Evolutionary conservation across 2,329 filamentous ascomycete species (phyloP).

Genomic region (Cadophora sp.): DNA sequence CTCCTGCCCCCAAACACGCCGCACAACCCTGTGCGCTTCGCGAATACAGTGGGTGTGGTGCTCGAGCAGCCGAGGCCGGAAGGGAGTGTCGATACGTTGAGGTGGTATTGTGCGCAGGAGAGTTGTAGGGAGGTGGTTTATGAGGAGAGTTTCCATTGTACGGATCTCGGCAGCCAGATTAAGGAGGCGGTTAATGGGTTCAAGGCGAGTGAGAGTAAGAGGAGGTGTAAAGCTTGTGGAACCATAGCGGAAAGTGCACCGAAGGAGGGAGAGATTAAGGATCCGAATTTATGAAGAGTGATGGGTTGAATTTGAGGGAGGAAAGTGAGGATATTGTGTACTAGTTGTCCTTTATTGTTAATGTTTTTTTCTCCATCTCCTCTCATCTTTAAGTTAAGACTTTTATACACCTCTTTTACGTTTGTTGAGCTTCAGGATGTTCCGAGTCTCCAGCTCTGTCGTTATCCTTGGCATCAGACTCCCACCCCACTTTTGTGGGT

Average conservation of each 20-base stretch:
- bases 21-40: slow-evolving; percentile 93
- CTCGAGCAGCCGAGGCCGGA: slow-evolving; percentile 83
- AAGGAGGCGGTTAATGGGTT: slow-evolving; percentile 89
- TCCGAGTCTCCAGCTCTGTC: too few relatives aligned
- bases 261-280: slow-evolving; percentile 61
- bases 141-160: slow-evolving; percentile 87
- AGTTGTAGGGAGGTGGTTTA: slow-evolving; percentile 75
- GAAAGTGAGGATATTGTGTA: background rate
- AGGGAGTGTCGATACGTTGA: slow-evolving; percentile 75
- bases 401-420: too few relatives aligned
- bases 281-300: slow-evolving; percentile 58
- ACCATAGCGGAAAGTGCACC: slow-evolving; percentile 75
- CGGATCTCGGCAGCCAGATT: slow-evolving; percentile 91
- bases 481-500: slow-evolving; percentile 7
- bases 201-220: slow-evolving; percentile 69
- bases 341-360: background rate
- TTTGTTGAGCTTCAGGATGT: background rate
- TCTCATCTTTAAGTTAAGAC: background rate
- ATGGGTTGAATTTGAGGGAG: background rate
- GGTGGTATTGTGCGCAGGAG: slow-evolving; percentile 80
- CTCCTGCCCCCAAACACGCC: slow-evolving; percentile 92
- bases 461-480: background rate
- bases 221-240: slow-evolving; percentile 81
- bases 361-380: background rate
- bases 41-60: slow-evolving; percentile 91